Evolutionary conservation across 495 filamentous ascomycete species (phyloP), one percentile per base, ranked within the genome.

Genomic region (Aspergillus ellipticus): DNA sequence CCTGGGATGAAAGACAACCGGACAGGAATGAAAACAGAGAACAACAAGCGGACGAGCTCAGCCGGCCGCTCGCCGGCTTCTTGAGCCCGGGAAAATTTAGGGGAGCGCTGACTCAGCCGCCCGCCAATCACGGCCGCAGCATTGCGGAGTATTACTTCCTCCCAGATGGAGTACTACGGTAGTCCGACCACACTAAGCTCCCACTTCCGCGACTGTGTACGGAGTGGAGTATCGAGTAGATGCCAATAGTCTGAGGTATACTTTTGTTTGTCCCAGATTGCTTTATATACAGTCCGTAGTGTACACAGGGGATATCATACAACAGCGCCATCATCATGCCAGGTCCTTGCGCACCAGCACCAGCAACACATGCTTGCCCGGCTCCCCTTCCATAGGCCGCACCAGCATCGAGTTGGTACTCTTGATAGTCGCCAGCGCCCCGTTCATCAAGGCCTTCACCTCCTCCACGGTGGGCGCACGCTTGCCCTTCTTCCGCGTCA

Each of bases 401-500:
- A 66, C 62, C 33, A 71, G 73, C 9, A 61, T 66, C 37, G 65
- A 71, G 58, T 74, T 65, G 17, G 71, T 70, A 39, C 73, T 66
- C 54, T 66, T 60, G 45, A 68, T 63, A 9, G 68, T 60, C 46
- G 73, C 54, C 55, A 70, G 28, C 43, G 79, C 67, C 49, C 60
- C 64, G 31, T 74, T 70, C 60, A 75, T 69, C 29, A 79, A 54
- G 22, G 71, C 59, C 49, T 74, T 70, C 54, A 75, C 68, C 51
- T 79, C 76, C 10, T 76, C 73, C 29, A 68, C 64, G 1, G 67
- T 79, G 1, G 76, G 67, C 1, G 61, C 42, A 20, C 74, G 65
- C 58, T 78, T 79, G 42, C 66, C 62, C 61, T 65, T 73, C 60
- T 79, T 79, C 54, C 61, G 66, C 16, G 77, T 76, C 52, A 92